Conservation (phyloP, 2,329 filamentous ascomycete species). For the Sporothrix pseudoabietina region DNA sequence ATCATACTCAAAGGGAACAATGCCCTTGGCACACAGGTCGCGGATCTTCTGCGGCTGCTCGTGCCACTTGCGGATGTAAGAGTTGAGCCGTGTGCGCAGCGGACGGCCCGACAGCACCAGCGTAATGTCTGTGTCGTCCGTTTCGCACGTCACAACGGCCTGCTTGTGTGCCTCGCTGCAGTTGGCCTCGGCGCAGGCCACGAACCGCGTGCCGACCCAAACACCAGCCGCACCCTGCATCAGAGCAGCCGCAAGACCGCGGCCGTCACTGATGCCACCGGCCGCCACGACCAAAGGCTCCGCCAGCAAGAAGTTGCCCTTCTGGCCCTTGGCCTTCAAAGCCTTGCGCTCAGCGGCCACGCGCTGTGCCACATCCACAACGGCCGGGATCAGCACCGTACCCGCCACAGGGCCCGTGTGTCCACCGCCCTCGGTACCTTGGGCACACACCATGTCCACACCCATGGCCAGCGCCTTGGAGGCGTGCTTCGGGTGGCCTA, state of each 20-base stretch:
- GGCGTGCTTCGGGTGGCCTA: conserved; percentile 88
- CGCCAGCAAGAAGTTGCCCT: conserved; percentile 15
- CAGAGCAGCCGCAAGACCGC: conserved; percentile 75
- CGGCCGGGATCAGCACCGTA: conserved; percentile 81
- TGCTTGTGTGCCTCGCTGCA: conserved; percentile 82
- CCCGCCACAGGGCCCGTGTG: conserved; percentile 88
- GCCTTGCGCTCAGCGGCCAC: conserved; percentile 53
- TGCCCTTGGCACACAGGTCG: conserved; percentile 71
- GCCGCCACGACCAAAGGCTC: conserved; percentile 80
- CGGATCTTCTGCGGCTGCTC: conserved; percentile 71
- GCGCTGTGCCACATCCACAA: conserved; percentile 76
- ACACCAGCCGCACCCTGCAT: conserved; percentile 88
- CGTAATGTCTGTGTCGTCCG: conserved; percentile 79
- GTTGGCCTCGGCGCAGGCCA: conserved; percentile 78
- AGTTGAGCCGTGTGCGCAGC: conserved; percentile 76
- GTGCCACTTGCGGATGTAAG: conserved; percentile 84
- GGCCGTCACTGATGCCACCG: conserved; percentile 82
- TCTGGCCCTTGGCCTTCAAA: conserved; percentile 41
- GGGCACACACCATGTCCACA: conserved; percentile 87
- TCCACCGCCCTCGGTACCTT: conserved; percentile 90
- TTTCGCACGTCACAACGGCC: conserved; percentile 76
- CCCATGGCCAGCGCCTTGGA: conserved; percentile 83
- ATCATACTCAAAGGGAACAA: conserved; percentile 82
- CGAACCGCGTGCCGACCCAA: conserved; percentile 94
- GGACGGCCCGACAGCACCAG: conserved; percentile 82